Base-by-base conservation (phyloP, 139 green algal genomes). In the Penium margaritaceum region DNA sequence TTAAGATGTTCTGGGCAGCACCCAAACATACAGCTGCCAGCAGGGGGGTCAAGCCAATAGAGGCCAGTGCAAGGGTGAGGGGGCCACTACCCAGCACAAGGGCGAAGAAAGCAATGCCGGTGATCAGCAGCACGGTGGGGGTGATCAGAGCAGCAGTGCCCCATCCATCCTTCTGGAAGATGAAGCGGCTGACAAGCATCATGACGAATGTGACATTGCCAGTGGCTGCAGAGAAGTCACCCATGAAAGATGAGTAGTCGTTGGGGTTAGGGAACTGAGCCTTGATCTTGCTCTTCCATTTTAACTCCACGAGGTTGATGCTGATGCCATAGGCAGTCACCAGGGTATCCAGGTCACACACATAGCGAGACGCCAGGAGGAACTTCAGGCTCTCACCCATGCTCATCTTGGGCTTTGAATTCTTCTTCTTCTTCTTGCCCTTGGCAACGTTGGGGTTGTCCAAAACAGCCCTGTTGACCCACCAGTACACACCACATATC, bases 261-360 rank as follows among this genome's bases (percentile, higher is more conserved):
- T 77, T 72, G 19, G 70, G 70, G 55, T 77, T 77, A 30, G 70
- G 70, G 55, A 70, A 77, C 70, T 97, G 92, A 5, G 88, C 88
- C 91, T 98, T 98, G 81, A 98, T 90, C 89, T 97, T 96, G 81
- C 84, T 88, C 90, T 98, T 98, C 93, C 93, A 98, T 35, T 92
- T 98, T 43, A 98, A 92, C 87, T 98, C 93, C 54, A 98, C 92
- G 85, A 98, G 81, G 89, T 98, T 98, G 86, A 98, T 98, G 78
- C 85, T 93, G 78, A 98, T 95, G 77, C 93, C 93, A 72, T 98
- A 98, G 3, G 90, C 85, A 34, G 97, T 91, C 70, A 96, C 90
- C 74, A 98, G 87, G 14, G 81, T 90, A 55, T 92, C 93, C 71
- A 98, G 84, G 87, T 96, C 87, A 54, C 91, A 87, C 81, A 98